Conservation (phyloP, 2,329 filamentous ascomycete species). For the Penicillium sclerotiorum region DNA sequence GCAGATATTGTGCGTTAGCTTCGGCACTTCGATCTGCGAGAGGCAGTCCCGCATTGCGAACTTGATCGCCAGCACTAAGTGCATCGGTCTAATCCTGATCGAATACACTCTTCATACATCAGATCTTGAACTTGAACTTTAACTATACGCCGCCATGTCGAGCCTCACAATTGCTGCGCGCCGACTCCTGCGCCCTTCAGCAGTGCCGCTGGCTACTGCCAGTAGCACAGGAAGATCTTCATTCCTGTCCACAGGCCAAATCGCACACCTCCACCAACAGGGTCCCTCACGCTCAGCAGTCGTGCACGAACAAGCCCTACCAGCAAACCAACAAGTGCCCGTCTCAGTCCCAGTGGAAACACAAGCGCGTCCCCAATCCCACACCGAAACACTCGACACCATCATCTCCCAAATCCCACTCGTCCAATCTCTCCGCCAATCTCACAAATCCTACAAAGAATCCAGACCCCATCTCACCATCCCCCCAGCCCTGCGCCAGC, state of each 20-base stretch:
- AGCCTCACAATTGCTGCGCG: too few species aligned
- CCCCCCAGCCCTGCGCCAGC: constrained; percentile 64
- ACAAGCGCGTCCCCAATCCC: not conserved
- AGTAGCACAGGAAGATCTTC: too few species aligned
- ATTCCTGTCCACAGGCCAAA: constrained; percentile 3
- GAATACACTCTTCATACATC: too few species aligned
- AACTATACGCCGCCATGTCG: too few species aligned
- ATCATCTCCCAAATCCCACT: constrained; percentile 61
- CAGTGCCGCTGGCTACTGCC: not conserved
- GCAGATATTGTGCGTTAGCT: constrained; percentile 14
- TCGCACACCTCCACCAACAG: constrained; percentile 24
- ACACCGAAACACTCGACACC: constrained; percentile 21
- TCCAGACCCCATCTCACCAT: constrained; percentile 84
- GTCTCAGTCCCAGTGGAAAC: constrained; percentile 5
- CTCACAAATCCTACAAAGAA: constrained; percentile 65
- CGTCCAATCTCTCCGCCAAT: constrained; percentile 64
- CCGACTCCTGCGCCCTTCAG: constrained; percentile 19
- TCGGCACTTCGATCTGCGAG: not conserved
- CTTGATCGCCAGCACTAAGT: not conserved
- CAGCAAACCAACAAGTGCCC: constrained; percentile 17
- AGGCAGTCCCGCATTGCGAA: not conserved
- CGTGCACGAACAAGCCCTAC: constrained; percentile 26
- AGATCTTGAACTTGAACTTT: too few species aligned
- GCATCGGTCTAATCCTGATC: too few species aligned
- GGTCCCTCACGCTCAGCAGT: constrained; percentile 26